Evolutionary conservation across 495 filamentous ascomycete genomes (phyloP), one percentile per base, ranked within the genome.

Genomic region (Podospora pseudopauciseta): DNA sequence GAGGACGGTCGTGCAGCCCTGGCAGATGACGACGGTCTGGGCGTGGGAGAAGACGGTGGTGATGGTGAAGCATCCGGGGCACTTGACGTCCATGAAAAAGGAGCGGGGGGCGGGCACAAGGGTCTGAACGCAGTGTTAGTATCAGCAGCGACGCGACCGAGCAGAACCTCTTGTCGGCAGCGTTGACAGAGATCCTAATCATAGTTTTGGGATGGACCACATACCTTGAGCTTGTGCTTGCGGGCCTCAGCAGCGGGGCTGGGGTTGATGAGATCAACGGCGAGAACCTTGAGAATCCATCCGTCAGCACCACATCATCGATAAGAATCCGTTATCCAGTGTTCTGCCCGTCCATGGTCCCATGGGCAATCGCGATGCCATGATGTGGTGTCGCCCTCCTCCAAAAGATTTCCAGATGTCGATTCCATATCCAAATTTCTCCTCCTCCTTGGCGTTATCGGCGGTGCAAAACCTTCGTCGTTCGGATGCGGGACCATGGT

Each of bases 11-110:
- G 92, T 94, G 90, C 94, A 97, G 72, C 94, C 94, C 77, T 92
- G 92, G 87, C 95, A 99, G 86, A 97, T 94, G 82, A 99, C 95
- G 80, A 99, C 95, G 78, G 95, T 99, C 86, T 99, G 95, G 80
- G 95, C 95, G 87, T 99, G 95, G 68, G 94, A 97, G 91, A 97
- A 99, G 82, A 99, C 95, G 81, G 94, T 97, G 79, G 95, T 99
- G 89, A 99, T 99, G 77, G 92, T 97, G 90, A 99, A 99, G 90
- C 95, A 99, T 78, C 95, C 95, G 79, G 94, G 95, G 90, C 95
- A 99, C 88, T 97, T 99, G 85, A 99, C 95, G 77, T 99, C 95
- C 95, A 99, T 99, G 89, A 99, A 99, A 90, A 98, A 99, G 74
- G 93, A 97, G 76, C 95, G 92, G 71, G 95, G 95, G 68, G 88